Evolutionary conservation across 371 early-diverging fungal genomes (phyloP).

Genomic region (Mucor irregularis): DNA sequence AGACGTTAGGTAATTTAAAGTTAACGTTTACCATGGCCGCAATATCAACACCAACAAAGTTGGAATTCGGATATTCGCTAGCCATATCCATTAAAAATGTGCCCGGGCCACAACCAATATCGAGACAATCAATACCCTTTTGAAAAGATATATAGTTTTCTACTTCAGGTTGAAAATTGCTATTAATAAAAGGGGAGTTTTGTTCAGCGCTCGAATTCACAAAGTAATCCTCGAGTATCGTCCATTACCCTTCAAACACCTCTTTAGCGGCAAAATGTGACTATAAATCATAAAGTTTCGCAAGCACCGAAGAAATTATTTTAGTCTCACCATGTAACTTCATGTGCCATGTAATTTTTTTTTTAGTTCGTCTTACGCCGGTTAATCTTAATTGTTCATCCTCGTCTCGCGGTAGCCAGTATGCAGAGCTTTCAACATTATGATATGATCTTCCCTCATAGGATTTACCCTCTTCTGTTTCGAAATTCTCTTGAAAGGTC

Average conservation of each 20-base stretch:
- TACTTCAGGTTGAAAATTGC: not conserved
- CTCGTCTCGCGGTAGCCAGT: constrained; percentile 24
- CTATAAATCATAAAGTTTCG: too few species aligned
- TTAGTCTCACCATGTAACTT: not conserved
- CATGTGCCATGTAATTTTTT: too few species aligned
- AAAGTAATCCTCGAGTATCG: too few species aligned
- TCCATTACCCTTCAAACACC: constrained; percentile 24
- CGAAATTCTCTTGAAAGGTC: not conserved
- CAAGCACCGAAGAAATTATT: not conserved
- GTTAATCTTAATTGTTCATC: constrained; percentile 14
- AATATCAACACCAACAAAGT: constrained; percentile 13
- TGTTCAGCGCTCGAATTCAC: not conserved
- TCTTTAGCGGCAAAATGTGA: constrained; percentile 41
- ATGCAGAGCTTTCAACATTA: constrained; percentile 2
- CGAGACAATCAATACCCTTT: not conserved
- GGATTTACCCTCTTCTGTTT: not conserved
- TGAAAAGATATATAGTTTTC: not conserved
- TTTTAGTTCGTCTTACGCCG: not conserved
- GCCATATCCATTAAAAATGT: constrained; percentile 19
- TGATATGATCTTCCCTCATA: constrained; percentile 19
- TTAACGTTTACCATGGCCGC: constrained; percentile 2
- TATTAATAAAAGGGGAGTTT: not conserved
- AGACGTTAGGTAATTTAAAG: not conserved
- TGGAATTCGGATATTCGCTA: constrained; percentile 10
- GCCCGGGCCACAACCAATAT: constrained; percentile 13